Evolutionary conservation across 768 basidiomycete species (phyloP).

Genomic region (Chalciporus chontae): DNA sequence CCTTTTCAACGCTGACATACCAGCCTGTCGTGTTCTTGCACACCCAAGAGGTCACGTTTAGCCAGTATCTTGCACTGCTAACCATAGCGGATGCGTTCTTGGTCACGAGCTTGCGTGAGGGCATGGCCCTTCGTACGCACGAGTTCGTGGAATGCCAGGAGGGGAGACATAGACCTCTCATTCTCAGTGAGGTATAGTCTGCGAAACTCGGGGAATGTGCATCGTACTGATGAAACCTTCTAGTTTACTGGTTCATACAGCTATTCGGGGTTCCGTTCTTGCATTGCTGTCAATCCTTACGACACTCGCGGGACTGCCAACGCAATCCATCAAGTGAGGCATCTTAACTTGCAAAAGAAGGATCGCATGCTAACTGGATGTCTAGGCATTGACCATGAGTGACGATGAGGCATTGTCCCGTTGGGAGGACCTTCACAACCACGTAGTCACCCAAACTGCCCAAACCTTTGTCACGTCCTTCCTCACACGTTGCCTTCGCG

Average conservation of each 20-base stretch:
- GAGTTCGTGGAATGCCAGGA: conserved; percentile 88
- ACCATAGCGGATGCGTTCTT: conserved; percentile 84
- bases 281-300: conserved; percentile 85
- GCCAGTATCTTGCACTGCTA: conserved; percentile 78
- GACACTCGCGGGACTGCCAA: conserved; percentile 79
- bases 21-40: conserved; percentile 86
- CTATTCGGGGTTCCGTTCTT: conserved; percentile 83
- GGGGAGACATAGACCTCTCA: conserved; percentile 59
- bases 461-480: conserved; percentile 80
- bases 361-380: conserved; percentile 1
- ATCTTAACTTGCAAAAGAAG: too few species aligned
- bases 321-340: conserved; percentile 56
- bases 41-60: conserved; percentile 80
- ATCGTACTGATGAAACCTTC: not conserved
- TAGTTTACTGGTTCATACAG: conserved; percentile 86
- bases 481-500: conserved; percentile 70
- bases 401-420: conserved; percentile 68
- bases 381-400: conserved; percentile 70
- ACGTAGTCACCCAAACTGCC: conserved; percentile 83
- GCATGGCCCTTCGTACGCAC: conserved; percentile 80
- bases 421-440: conserved; percentile 85
- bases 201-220: not conserved
- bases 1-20: conserved; percentile 81
- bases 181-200: conserved; percentile 67
- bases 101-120: conserved; percentile 80